Evolutionary conservation across 345 rosid genomes (phyloP), one percentile per base, ranked within the genome.

Genomic region (Odontarrhena argentea): DNA sequence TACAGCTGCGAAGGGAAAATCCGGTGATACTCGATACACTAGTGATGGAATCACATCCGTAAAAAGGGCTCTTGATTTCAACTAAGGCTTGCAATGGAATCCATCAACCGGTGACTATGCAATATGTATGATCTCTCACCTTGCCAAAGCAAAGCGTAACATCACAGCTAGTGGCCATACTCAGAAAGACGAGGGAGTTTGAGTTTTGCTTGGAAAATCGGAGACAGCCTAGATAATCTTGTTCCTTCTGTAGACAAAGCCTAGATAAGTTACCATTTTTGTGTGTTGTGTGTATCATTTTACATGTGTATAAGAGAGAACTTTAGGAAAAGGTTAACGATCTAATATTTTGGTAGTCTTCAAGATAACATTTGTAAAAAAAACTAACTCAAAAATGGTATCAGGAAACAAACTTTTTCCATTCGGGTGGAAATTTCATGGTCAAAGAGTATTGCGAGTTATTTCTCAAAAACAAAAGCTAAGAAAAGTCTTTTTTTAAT

Each of bases 51-150:
- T 91, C 50, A 65, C 81, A 60, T 83, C 82, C 50, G 79, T 94
- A 50, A 94, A 80, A 81, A 85, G 68, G 60, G 99, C 97, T 55
- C 88, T 94, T 77, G 96, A 94, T 80, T 94, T 87, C 69, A 86
- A 74, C 79, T 94, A 55, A 83, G 90, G 71, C 76, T 88, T 51
- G 99, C 99, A 60, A 80, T 85, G 71, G 96, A 94, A 58, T 85
- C 85, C 68, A 85, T 83, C 35, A 78, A 81, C 81, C 82, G 79
- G 41, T 87, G 69, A 81, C 24, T 11, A 35, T 50, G 51, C 55
- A 13, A 34, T 13, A 63, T 26, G 63, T 40, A 3, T 32, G 4
- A 28, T 5, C 3, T 65, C 53, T n/a, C 58, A 46, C 5, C n/a
- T n/a, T n/a, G n/a, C n/a, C n/a, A n/a, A n/a, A n/a, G n/a, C n/a